Conservation (phyloP, 208 protist genomes). For the Phytomonas sp. region DNA sequence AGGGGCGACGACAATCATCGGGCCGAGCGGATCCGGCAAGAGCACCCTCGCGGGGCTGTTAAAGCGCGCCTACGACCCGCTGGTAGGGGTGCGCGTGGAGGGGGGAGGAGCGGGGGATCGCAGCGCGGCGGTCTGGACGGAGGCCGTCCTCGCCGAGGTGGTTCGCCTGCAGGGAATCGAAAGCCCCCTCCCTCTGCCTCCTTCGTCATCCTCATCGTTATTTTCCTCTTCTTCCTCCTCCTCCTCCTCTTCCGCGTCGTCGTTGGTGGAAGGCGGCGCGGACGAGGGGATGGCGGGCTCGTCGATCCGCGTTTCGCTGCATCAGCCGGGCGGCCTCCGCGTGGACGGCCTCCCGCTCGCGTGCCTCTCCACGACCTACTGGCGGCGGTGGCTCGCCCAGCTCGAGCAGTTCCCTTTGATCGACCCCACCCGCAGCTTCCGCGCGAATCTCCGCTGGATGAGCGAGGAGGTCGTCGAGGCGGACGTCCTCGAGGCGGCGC, state of each 20-base stretch:
- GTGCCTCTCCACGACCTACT: slow-evolving; percentile 47
- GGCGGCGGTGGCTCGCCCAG: slow-evolving; percentile 35
- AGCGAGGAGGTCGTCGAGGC: slow-evolving; percentile 19
- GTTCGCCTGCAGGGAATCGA: slow-evolving; percentile 24
- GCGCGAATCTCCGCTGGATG: slow-evolving; percentile 37
- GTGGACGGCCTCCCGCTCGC: slow-evolving; percentile 46
- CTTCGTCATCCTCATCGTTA: neutral
- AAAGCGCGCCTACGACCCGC: slow-evolving; percentile 64
- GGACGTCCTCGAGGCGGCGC: neutral
- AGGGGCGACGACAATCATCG: slow-evolving; percentile 58
- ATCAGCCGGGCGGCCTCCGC: slow-evolving; percentile 12
- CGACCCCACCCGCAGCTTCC: slow-evolving; percentile 23
- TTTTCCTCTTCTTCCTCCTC: neutral
- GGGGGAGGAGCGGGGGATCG: neutral
- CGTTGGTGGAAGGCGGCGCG: neutral
- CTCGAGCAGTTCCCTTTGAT: slow-evolving; percentile 41
- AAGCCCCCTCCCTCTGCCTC: slow-evolving; percentile 17
- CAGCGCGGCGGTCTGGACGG: neutral
- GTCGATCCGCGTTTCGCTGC: neutral
- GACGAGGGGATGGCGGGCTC: neutral
- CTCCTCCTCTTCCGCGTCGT: neutral
- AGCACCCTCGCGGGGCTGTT: slow-evolving; percentile 56
- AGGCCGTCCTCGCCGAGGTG: slow-evolving; percentile 13
- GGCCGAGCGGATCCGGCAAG: slow-evolving; percentile 76
- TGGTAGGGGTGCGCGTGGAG: slow-evolving; percentile 11